Evolutionary conservation across 1,139 yeast genomes (phyloP).

Genomic region (Pneumocystis sp.): DNA sequence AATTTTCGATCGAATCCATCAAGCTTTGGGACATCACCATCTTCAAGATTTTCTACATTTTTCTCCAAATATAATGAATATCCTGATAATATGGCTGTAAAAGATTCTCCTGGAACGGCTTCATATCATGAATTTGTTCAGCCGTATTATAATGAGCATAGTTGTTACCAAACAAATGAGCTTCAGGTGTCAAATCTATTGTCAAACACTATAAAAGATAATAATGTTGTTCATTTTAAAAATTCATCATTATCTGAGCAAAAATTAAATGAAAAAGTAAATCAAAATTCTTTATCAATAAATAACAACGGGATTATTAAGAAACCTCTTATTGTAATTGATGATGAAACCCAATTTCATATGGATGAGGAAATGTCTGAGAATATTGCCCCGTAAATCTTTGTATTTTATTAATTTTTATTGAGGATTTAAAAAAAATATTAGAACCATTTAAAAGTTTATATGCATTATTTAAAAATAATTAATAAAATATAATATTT

Average conservation of each 20-base stretch:
- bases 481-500: neutral
- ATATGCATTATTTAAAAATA: neutral
- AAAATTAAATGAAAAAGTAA: neutral
- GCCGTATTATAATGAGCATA: neutral
- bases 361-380: neutral
- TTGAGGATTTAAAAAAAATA: neutral
- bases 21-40: neutral
- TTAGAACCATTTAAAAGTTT: neutral
- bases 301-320: neutral
- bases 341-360: neutral
- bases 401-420: neutral
- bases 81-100: neutral
- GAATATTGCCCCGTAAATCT: neutral
- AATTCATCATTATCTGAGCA: neutral
- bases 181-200: neutral
- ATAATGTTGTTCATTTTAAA: neutral
- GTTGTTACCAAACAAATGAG: neutral
- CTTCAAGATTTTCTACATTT: neutral
- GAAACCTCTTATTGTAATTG: neutral
- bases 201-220: neutral
- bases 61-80: neutral
- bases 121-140: neutral
- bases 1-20: neutral
- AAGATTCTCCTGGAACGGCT: neutral
- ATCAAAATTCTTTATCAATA: neutral